Evolutionary conservation across 2,329 filamentous ascomycete species (phyloP), one percentile per base, ranked within the genome.

Genomic region (Pseudogymnoascus destructans): DNA sequence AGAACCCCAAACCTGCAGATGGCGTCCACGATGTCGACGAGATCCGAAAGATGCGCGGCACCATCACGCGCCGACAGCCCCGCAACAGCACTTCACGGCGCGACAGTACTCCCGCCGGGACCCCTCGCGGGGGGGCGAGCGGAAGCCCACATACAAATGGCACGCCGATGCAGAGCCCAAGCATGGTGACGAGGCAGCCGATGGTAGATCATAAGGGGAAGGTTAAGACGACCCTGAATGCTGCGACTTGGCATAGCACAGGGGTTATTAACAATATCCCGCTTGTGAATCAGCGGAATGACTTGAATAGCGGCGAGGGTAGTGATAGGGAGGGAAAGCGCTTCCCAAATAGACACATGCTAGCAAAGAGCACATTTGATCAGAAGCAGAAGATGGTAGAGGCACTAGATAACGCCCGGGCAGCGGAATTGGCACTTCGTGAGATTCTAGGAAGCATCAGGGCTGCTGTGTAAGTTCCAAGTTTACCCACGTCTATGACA

Each of bases 11-110:
- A 71, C 79, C 85, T 1, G 75, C 86, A 5, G 92, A 97, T 72
- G 91, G 91, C 55, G 74, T 95, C 49, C 92, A 97, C 72, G 79
- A 95, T 73, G 88, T 96, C 60, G 88, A 92, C 6, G 88, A 89
- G 71, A 97, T 97, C 66, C 80, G 81, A 64, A 88, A 86, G 71
- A 75, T 95, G 66, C 82, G 92, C 57, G 88, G 89, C 46, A 80
- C 82, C 61, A 95, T 97, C 70, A 97, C 92, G 23, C 79, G 92
- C 63, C 80, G 92, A 60, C 89, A 95, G 69, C 84, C 89, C 1
- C 81, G 88, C 66, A 81, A 79, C 59, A 67, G 63, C 58, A 67
- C 33, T n/a, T 73, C 77, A 19, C 79, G 78, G 60, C 79, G 81
- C 60, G 81, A 85, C 58, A 83, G 82, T n/a, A 84, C 82, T 13